Evolutionary conservation across 495 filamentous ascomycete species (phyloP), one percentile per base, ranked within the genome.

Genomic region (Paragyromitra xinjiangensis): DNA sequence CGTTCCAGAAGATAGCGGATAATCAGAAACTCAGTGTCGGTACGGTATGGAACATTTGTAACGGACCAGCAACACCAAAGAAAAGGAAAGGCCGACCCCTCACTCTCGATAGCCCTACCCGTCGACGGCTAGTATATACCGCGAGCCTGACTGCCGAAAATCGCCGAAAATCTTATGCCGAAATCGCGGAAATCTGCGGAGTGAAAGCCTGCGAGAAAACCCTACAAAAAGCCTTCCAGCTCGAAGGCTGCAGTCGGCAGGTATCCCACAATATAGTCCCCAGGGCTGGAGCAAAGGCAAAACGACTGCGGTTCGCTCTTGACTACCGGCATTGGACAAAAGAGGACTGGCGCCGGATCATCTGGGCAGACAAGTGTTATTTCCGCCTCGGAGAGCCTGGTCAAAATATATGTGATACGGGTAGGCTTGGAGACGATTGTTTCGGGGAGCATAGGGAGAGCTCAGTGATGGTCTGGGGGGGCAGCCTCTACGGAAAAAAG

Each of bases 311-410:
- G 3, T 76, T 48, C 9, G 39, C 12, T 1, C n/a, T 37, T 5
- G 11, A 48, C 1, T 9, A 45, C 0, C 12, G 8, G 1, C 7
- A 61, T 5, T 69, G 51, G 71, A 62, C 16, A 9, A 29, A 3
- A 0, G 26, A 51, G 0, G 48, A 75, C 12, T 76, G 64, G 64
- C 6, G 40, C 6, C 1, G 12, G 2, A 40, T 71, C 0, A 16
- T 75, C 8, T 78, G 64, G 76, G 71, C 72, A 0, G 58, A 71
- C 59, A 44, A 78, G 14, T 42, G 39, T 6, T 75, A 69, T 48
- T 44, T 76, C 0, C 40, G 42, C 45, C 16, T 78, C 8, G 56
- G 42, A 6, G 70, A 44, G 12, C 19, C 19, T 3, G 0, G 63
- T 0, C 24, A 44, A 37, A 48, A 22, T 14, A 40, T 76, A 4